These are phyloP conservation scores for Colletotrichum sp. DNA, from an alignment of 2,329 filamentous ascomycete species.

Conservation along the genomic window DNA sequence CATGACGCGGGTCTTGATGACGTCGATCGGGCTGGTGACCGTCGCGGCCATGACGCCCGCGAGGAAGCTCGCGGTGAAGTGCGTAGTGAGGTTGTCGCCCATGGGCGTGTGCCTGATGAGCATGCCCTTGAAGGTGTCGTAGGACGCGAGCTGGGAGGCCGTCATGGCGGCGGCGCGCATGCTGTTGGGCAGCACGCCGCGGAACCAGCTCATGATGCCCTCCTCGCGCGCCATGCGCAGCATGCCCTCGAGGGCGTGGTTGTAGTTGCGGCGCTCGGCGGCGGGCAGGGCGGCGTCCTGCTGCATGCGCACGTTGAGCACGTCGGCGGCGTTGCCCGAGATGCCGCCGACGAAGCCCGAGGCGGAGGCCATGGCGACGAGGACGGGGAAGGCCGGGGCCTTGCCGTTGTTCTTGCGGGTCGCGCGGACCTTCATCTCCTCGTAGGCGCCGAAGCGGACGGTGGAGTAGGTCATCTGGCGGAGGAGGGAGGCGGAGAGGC, in stretches of 20 bases:
- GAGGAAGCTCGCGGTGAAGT: constrained; percentile 78
- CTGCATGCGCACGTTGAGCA: constrained; percentile 98
- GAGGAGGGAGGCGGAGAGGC: constrained; percentile 89
- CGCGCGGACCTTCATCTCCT: constrained; percentile 81
- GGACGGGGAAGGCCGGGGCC: constrained; percentile 71
- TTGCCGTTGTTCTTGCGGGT: constrained; percentile 43
- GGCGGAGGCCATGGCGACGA: constrained; percentile 80
- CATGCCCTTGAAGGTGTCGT: constrained; percentile 79
- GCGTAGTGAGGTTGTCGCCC: constrained; percentile 73
- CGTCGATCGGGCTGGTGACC: constrained; percentile 83
- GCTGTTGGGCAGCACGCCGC: constrained; percentile 85
- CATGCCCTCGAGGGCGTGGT: constrained; percentile 85
- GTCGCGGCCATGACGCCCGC: constrained; percentile 86
- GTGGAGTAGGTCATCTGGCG: constrained; percentile 97
- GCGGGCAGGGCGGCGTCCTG: constrained; percentile 81
- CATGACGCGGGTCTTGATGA: constrained; percentile 91
- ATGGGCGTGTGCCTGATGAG: constrained; percentile 71
- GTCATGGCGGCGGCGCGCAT: constrained; percentile 88
- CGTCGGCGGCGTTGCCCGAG: constrained; percentile 92
- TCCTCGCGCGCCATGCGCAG: constrained; percentile 87
- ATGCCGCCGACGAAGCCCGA: constrained; percentile 90
- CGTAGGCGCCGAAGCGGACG: constrained; percentile 95
- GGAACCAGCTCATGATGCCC: constrained; percentile 77
- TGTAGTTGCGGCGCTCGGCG: constrained; percentile 83
- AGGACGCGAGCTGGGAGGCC: constrained; percentile 80